A percentile compares a stretch with the other conserved stretches of the same genome.
These are phyloP conservation scores for Botrytis fabae DNA, from an alignment of 2,329 filamentous ascomycete species.

Conservation along the genomic window DNA sequence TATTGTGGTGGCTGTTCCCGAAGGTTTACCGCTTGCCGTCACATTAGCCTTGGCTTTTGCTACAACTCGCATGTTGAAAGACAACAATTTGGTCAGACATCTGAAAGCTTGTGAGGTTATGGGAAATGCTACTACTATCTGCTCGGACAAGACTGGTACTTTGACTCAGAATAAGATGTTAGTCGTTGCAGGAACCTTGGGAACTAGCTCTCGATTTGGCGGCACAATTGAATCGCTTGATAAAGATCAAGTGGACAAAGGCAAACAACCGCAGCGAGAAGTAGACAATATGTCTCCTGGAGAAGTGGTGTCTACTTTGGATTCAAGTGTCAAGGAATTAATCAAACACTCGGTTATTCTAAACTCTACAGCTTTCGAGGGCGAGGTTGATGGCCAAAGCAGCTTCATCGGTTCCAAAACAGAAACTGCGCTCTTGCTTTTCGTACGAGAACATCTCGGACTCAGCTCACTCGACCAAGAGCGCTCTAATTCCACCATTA, in stretches of 20 bases:
- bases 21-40: conserved; percentile 66
- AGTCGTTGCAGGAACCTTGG: conserved; percentile 70
- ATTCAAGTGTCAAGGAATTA: conserved; percentile 41
- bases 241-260: conserved; percentile 29
- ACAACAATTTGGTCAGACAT: conserved; percentile 69
- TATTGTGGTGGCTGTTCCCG: conserved; percentile 68
- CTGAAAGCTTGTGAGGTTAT: conserved; percentile 69
- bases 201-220: conserved; percentile 57
- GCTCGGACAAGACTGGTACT: conserved; percentile 78
- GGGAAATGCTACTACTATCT: conserved; percentile 73
- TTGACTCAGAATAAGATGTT: conserved; percentile 76
- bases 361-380: conserved; percentile 71
- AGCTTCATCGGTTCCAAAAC: conserved; percentile 76
- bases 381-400: conserved; percentile 57
- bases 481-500: conserved; percentile 60
- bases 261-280: conserved; percentile 32
- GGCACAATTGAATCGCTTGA: conserved; percentile 38
- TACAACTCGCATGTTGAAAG: conserved; percentile 66
- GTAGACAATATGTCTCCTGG: conserved; percentile 36
- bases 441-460: conserved; percentile 64
- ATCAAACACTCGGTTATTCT: conserved; percentile 64
- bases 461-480: conserved; percentile 63
- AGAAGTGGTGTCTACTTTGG: conserved; percentile 38
- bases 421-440: conserved; percentile 71
- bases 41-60: conserved; percentile 68